Evolutionary conservation across 306 rosid genomes (phyloP).

Genomic region (Corylus heterophylla): DNA sequence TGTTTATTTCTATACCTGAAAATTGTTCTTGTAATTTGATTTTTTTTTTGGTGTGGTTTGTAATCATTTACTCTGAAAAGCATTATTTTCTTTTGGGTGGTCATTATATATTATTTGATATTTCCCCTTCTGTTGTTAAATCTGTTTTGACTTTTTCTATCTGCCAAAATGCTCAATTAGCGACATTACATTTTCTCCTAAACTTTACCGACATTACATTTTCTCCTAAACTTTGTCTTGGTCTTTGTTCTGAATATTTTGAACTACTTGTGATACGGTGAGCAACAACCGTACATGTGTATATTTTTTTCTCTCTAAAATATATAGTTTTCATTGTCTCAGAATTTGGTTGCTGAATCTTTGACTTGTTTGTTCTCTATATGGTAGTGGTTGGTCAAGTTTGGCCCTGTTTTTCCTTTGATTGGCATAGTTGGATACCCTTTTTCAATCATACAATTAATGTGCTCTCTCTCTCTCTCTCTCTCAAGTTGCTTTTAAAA

Average conservation of each 20-base stretch:
- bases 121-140: not conserved
- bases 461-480: not conserved
- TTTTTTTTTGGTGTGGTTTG: not conserved
- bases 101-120: not conserved
- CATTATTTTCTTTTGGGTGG: not conserved
- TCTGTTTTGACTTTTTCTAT: not conserved
- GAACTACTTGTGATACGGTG: not conserved
- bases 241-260: not conserved
- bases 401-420: slow-evolving; percentile 22
- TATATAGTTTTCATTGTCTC: not conserved
- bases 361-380: slow-evolving; percentile 13
- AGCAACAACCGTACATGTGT: not conserved
- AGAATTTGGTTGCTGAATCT: slow-evolving; percentile 22
- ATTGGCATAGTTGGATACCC: slow-evolving; percentile 12
- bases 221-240: not conserved
- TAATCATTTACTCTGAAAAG: not conserved
- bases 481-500: not conserved
- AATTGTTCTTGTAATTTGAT: too few relatives aligned
- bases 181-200: not conserved
- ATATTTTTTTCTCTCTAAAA: not conserved
- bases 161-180: not conserved
- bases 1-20: not conserved
- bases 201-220: not conserved
- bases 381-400: slow-evolving; percentile 18
- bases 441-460: slow-evolving; percentile 8